Evolutionary conservation across 2,329 filamentous ascomycete species (phyloP).

Genomic region (Fonsecaea erecta): DNA sequence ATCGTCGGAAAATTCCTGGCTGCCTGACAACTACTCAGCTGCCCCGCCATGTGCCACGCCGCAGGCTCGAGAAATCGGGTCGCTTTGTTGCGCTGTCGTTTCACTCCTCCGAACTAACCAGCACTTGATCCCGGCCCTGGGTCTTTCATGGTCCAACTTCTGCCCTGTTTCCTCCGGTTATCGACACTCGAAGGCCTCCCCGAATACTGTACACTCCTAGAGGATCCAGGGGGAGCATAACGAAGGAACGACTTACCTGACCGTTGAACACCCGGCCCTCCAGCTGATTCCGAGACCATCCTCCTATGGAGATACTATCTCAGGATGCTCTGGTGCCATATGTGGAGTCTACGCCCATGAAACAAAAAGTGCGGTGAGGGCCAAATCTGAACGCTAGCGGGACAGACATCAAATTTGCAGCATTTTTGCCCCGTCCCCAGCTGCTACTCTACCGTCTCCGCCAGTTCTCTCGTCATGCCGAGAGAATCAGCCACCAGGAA

Average conservation of each 20-base stretch:
- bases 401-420: not conserved
- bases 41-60: not conserved
- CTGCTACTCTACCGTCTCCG: not conserved
- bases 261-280: not conserved
- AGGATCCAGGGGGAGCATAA: not conserved
- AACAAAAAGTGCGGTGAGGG: not conserved
- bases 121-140: not conserved
- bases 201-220: not conserved
- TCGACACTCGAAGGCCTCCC: not conserved
- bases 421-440: not conserved
- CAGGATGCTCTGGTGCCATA: not conserved
- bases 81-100: not conserved
- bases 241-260: not conserved
- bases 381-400: not conserved
- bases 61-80: not conserved
- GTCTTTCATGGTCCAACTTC: constrained; percentile 9
- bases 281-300: not conserved
- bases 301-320: not conserved
- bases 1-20: not conserved
- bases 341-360: not conserved
- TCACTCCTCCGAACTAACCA: not conserved
- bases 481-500: not conserved
- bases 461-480: not conserved
- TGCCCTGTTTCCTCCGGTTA: constrained; percentile 1
- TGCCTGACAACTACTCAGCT: not conserved